Conservation (phyloP, 2,329 filamentous ascomycete species). For the Pseudogymnoascus sp. region DNA sequence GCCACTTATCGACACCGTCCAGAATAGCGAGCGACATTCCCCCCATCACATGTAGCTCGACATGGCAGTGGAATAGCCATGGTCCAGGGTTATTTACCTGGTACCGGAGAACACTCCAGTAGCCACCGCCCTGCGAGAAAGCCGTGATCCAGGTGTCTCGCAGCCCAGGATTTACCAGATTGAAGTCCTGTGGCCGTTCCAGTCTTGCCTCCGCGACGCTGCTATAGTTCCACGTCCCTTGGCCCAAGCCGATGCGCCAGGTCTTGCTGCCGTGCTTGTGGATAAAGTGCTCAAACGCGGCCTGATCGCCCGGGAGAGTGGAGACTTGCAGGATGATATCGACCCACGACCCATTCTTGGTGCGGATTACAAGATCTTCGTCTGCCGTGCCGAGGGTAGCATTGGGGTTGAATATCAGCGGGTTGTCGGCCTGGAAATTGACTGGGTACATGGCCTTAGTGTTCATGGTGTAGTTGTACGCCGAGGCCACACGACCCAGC, state of each 20-base stretch:
- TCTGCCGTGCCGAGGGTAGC: slow-evolving; percentile 16
- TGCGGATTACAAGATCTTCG: slow-evolving; percentile 25
- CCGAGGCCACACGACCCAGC: slow-evolving; percentile 23
- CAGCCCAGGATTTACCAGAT: slow-evolving; percentile 34
- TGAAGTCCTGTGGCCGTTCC: slow-evolving; percentile 34
- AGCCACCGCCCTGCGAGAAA: slow-evolving; percentile 17
- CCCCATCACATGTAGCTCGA: slow-evolving; percentile 38
- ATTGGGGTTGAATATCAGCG: slow-evolving; percentile 28
- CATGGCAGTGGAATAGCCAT: slow-evolving; percentile 43
- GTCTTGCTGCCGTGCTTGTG: slow-evolving; percentile 41
- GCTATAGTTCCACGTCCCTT: slow-evolving; percentile 32
- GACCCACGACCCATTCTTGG: slow-evolving; percentile 32
- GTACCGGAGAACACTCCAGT: slow-evolving; percentile 38
- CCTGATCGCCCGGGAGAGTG: slow-evolving; percentile 16
- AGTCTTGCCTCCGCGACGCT: slow-evolving; percentile 33
- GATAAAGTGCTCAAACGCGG: slow-evolving; percentile 34
- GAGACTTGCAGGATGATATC: slow-evolving; percentile 29
- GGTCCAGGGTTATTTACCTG: slow-evolving; percentile 38
- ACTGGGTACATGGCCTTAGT: slow-evolving; percentile 22
- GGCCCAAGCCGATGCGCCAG: slow-evolving; percentile 34
- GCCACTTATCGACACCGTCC: slow-evolving; percentile 40
- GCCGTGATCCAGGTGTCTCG: slow-evolving; percentile 34
- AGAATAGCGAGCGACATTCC: slow-evolving; percentile 41
- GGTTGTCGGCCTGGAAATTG: slow-evolving; percentile 26
- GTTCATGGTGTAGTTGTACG: slow-evolving; percentile 28